phyloP scores from a whole-genome alignment of 2,329 filamentous ascomycete genomes.

The Hypomyces perniciosus region DNA sequence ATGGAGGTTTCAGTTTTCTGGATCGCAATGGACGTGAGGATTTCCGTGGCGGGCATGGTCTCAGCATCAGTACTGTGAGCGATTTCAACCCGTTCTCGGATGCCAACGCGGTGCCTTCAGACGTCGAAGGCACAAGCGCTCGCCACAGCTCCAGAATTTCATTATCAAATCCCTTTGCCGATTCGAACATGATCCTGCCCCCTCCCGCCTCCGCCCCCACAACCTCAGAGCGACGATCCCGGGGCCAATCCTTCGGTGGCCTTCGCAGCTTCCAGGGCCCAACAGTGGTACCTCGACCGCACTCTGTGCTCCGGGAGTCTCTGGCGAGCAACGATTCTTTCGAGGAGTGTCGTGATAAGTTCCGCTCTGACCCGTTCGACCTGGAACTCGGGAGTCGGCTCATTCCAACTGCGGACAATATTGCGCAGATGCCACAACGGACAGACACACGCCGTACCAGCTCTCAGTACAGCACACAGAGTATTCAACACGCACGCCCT shows the following conservation, averaged over 20 bases:
- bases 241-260: conserved; percentile 38
- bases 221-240: conserved; percentile 40
- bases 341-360: conserved; percentile 46
- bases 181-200: conserved; percentile 38
- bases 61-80: conserved; percentile 28
- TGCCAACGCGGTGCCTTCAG: conserved; percentile 27
- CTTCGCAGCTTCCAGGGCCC: conserved; percentile 22
- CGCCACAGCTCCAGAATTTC: conserved; percentile 3
- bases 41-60: conserved; percentile 34
- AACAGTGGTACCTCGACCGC: conserved; percentile 30
- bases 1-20: not conserved
- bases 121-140: not conserved
- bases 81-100: conserved; percentile 44
- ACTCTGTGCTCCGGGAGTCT: conserved; percentile 33
- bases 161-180: conserved; percentile 39
- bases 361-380: conserved; percentile 60
- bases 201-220: conserved; percentile 22
- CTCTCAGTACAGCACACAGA: conserved; percentile 42
- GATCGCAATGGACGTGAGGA: conserved; percentile 21
- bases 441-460: conserved; percentile 15
- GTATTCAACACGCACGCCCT: not conserved
- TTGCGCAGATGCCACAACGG: conserved; percentile 18
- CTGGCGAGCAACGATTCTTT: conserved; percentile 36
- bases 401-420: conserved; percentile 14
- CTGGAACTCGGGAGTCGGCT: conserved; percentile 39